A percentile compares a stretch with the other conserved stretches of the same genome.
These are phyloP conservation scores for Carallia brachiata DNA, from an alignment of 345 rosid species.

Conservation along the genomic window DNA sequence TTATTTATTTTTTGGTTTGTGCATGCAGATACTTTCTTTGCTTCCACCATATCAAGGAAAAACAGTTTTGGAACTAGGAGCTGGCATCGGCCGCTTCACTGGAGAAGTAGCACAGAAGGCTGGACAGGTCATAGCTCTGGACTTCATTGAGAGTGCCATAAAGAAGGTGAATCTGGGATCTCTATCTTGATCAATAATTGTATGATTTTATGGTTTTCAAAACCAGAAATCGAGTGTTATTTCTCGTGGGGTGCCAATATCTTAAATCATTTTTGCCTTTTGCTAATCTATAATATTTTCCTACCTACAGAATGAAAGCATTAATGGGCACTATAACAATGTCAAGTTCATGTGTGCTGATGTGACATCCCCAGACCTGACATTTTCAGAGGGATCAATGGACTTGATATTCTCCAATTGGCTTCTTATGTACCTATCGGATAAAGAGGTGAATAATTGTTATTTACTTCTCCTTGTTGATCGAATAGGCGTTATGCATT, in stretches of 20 bases:
- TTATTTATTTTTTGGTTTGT: conserved; percentile 4
- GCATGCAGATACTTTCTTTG: conserved; percentile 61
- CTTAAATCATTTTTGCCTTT: too few relatives aligned
- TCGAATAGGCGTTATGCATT: neutral
- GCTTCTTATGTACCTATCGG: conserved; percentile 94
- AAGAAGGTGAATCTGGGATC: conserved; percentile 55
- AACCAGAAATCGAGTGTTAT: too few relatives aligned
- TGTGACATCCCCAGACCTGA: conserved; percentile 72
- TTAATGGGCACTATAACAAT: conserved; percentile 77
- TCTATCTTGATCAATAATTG: too few relatives aligned
- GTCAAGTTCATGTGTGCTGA: conserved; percentile 87
- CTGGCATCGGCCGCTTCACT: conserved; percentile 96
- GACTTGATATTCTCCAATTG: conserved; percentile 88
- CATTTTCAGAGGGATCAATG: conserved; percentile 58
- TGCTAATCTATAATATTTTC: conserved; percentile 14
- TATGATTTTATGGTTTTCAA: too few relatives aligned
- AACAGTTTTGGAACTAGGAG: conserved; percentile 83
- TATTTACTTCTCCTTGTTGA: neutral
- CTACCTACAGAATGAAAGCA: conserved; percentile 59
- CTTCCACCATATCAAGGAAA: conserved; percentile 79
- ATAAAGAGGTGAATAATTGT: conserved; percentile 60
- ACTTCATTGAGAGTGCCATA: conserved; percentile 79
- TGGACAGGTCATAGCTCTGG: conserved; percentile 71
- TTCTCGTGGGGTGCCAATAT: too few relatives aligned
- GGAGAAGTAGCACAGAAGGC: conserved; percentile 84